Evolutionary conservation across 306 rosid genomes (phyloP).

Genomic region (Quercus rubra): DNA sequence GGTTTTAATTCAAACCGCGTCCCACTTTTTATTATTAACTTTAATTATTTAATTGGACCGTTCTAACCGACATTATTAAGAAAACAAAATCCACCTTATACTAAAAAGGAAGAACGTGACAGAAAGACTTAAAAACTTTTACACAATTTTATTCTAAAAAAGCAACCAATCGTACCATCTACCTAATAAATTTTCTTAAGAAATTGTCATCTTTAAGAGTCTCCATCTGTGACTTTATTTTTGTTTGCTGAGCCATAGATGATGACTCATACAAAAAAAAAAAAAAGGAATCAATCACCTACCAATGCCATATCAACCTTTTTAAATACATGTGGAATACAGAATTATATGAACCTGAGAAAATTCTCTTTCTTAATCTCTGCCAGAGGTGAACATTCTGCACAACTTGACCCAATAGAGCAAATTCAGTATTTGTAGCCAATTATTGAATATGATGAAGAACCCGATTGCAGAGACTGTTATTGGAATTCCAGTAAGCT

Average conservation of each 20-base stretch:
- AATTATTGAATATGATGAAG: constrained; percentile 43
- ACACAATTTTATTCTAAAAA: constrained; percentile 13
- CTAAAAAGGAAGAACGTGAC: neutral
- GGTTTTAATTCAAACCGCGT: too few species aligned
- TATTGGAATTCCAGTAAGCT: constrained; percentile 28
- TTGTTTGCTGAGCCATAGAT: constrained; percentile 37
- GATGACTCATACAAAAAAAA: constrained; percentile 43
- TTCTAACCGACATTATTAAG: neutral
- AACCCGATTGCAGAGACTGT: constrained; percentile 35
- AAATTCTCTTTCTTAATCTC: constrained; percentile 18
- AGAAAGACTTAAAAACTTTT: neutral
- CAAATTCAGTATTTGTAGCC: too few species aligned
- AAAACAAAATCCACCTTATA: neutral
- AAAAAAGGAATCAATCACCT: constrained; percentile 24
- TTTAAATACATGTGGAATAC: constrained; percentile 20
- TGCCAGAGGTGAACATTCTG: neutral
- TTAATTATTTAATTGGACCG: too few species aligned
- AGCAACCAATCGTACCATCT: constrained; percentile 38
- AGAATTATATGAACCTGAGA: constrained; percentile 22
- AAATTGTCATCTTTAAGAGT: neutral
- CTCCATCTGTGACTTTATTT: constrained; percentile 17
- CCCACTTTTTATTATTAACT: too few species aligned
- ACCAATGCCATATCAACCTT: neutral
- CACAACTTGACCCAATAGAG: neutral
- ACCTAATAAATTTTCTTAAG: neutral